phyloP scores from a whole-genome alignment of 2,329 filamentous ascomycete genomes.

The Clarireedia monteithiana region DNA sequence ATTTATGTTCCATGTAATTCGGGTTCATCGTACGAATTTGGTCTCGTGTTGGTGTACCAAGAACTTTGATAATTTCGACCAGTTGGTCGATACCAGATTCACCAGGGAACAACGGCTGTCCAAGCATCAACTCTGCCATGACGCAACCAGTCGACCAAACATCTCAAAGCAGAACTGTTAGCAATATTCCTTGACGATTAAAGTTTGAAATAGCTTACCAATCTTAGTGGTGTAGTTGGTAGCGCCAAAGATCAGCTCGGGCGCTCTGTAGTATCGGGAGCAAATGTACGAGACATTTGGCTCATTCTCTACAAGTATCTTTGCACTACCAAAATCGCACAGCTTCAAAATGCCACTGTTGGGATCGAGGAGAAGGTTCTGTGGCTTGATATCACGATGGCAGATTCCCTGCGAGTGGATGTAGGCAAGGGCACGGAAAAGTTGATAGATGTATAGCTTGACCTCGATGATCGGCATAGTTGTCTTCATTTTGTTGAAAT shows the following conservation, averaged over 20 bases:
- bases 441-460: slow-evolving; percentile 99
- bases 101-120: slow-evolving; percentile 93
- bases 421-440: slow-evolving; percentile 96
- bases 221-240: slow-evolving; percentile 99
- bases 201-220: slow-evolving; percentile 51
- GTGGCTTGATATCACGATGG: slow-evolving; percentile 97
- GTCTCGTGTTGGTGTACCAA: slow-evolving; percentile 92
- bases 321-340: slow-evolving; percentile 97
- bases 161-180: slow-evolving; percentile 46
- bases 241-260: slow-evolving; percentile 95
- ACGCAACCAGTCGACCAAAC: slow-evolving; percentile 99
- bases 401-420: slow-evolving; percentile 99
- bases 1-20: slow-evolving; percentile 99
- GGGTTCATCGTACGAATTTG: slow-evolving; percentile 99
- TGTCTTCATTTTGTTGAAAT: slow-evolving; percentile 99
- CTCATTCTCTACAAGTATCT: slow-evolving; percentile 97
- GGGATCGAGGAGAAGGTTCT: slow-evolving; percentile 92
- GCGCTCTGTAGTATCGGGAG: slow-evolving; percentile 96
- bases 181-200: slow-evolving; percentile 11
- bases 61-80: slow-evolving; percentile 98
- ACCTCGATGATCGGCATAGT: slow-evolving; percentile 98
- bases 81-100: slow-evolving; percentile 98
- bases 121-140: slow-evolving; percentile 98
- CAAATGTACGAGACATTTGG: slow-evolving; percentile 99
- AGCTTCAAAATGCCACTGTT: slow-evolving; percentile 88